Evolutionary conservation across 139 green algal genomes (phyloP), one percentile per base, ranked within the genome.

Genomic region (Picochlorum sp.): DNA sequence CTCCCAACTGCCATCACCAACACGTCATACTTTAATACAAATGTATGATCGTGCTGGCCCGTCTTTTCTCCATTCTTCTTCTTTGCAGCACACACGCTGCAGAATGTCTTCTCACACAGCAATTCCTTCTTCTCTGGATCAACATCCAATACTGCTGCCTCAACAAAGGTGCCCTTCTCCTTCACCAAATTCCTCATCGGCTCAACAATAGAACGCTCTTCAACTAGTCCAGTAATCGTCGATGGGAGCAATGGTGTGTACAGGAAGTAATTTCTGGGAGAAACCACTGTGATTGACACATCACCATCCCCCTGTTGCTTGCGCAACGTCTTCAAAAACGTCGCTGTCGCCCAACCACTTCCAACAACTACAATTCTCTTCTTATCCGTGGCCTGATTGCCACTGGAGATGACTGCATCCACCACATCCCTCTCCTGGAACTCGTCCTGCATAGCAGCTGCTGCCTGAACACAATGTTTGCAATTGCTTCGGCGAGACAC

Each of bases 181-280:
- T 77, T 34, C 23, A 75, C 66, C 13, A 95, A 79, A 65, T 77
- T 68, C n/a, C 70, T 69, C 20, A 95, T 80, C 15, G 74, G 81
- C n/a, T 81, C 68, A 0, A 74, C 71, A 6, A 95, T 85, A 18
- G 68, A 76, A 6, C 85, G 69, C 0, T 82, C 68, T 75, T 96
- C 91, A 60, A 94, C 82, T 1, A 89, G 93, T 6, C 91, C 91
- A 1, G 83, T 87, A 4, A 83, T 82, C 24, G 90, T 86, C 9
- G 87, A 84, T 2, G 92, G 91, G 65, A 98, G 81, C 54, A 98
- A 83, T 11, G 92, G 92, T n/a, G 92, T 98, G 83, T 96, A 96
- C 20, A 98, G 78, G 69, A 98, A 97, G 83, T 96, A 97, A 76
- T 95, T 97, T 4, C 84, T 69, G 0, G 79, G 79, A 2, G 69